Conservation (phyloP, 208 protist genomes). For the Trichomonas gallinae region DNA sequence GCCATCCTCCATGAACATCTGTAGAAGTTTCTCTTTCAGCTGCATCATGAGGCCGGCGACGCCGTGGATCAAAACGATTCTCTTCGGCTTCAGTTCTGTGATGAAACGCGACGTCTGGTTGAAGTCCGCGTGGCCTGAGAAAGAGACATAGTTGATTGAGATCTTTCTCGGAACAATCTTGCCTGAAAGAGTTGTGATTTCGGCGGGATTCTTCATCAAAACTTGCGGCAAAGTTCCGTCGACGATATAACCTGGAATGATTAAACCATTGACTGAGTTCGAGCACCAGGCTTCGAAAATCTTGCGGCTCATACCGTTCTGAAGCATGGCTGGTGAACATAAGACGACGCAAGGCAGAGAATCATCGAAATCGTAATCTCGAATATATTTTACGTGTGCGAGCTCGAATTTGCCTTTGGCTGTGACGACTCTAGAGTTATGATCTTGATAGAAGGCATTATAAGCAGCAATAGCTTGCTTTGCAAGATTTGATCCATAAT, state of each 20-base stretch:
- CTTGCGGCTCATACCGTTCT: constrained; percentile 82
- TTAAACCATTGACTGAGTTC: constrained; percentile 69
- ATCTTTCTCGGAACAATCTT: constrained; percentile 29
- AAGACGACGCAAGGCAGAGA: constrained; percentile 49
- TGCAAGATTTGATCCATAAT: constrained; percentile 88
- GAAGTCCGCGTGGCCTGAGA: constrained; percentile 34
- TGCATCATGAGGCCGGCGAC: constrained; percentile 23
- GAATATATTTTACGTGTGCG: constrained; percentile 76
- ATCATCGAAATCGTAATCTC: constrained; percentile 68
- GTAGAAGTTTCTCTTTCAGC: constrained; percentile 7
- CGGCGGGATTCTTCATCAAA: constrained; percentile 22
- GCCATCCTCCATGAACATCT: neutral
- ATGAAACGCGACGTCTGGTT: constrained; percentile 30
- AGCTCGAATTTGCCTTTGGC: constrained; percentile 85
- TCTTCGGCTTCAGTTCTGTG: neutral
- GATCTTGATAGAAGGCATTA: constrained; percentile 90
- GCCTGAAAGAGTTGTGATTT: constrained; percentile 21
- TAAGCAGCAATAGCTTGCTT: constrained; percentile 91
- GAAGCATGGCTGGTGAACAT: constrained; percentile 80
- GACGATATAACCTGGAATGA: constrained; percentile 34
- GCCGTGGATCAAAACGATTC: constrained; percentile 28
- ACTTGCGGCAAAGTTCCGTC: constrained; percentile 26
- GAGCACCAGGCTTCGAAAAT: constrained; percentile 93
- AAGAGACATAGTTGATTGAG: constrained; percentile 25
- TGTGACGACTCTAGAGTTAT: constrained; percentile 68